A percentile compares a stretch with the other conserved stretches of the same genome.
Conservation (phyloP, 1,284 basidiomycete species). For the Hymenochaete sp. region DNA sequence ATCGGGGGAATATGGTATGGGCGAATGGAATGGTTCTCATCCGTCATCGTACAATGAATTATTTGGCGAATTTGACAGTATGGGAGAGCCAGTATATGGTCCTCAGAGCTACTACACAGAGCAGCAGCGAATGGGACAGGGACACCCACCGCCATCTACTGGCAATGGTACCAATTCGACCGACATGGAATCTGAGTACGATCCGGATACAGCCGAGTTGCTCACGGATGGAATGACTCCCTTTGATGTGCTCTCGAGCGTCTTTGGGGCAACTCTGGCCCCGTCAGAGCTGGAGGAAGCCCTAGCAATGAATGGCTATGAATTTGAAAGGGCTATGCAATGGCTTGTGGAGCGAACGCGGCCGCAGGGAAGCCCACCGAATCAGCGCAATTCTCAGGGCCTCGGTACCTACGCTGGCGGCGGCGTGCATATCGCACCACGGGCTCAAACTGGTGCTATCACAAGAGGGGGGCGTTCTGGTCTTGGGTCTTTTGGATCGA, state of each 20-base stretch:
- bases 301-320: slow-evolving; percentile 78
- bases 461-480: slow-evolving; percentile 35
- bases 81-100: slow-evolving; percentile 10
- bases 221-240: slow-evolving; percentile 91
- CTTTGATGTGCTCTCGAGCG: slow-evolving; percentile 88
- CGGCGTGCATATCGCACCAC: slow-evolving; percentile 48
- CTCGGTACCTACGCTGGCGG: slow-evolving; percentile 44
- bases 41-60: slow-evolving; percentile 15
- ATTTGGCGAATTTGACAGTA: slow-evolving; percentile 15
- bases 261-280: slow-evolving; percentile 84
- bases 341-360: slow-evolving; percentile 76
- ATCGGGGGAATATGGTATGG: slow-evolving; percentile 51
- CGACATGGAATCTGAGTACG: slow-evolving; percentile 36
- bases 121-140: too few relatives aligned
- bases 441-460: slow-evolving; percentile 33
- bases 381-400: slow-evolving; percentile 17
- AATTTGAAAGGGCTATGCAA: slow-evolving; percentile 91
- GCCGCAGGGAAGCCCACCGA: slow-evolving; percentile 27
- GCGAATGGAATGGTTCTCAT: slow-evolving; percentile 20
- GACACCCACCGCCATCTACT: slow-evolving; percentile 4
- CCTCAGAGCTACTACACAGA: slow-evolving; percentile 8
- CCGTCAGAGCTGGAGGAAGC: slow-evolving; percentile 92
- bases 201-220: slow-evolving; percentile 46
- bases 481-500: slow-evolving; percentile 25
- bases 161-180: slow-evolving; percentile 22